These are phyloP conservation scores for Nymphaea colorata DNA, from an alignment of 164 flowering plant genomes.

Conservation along the genomic window DNA sequence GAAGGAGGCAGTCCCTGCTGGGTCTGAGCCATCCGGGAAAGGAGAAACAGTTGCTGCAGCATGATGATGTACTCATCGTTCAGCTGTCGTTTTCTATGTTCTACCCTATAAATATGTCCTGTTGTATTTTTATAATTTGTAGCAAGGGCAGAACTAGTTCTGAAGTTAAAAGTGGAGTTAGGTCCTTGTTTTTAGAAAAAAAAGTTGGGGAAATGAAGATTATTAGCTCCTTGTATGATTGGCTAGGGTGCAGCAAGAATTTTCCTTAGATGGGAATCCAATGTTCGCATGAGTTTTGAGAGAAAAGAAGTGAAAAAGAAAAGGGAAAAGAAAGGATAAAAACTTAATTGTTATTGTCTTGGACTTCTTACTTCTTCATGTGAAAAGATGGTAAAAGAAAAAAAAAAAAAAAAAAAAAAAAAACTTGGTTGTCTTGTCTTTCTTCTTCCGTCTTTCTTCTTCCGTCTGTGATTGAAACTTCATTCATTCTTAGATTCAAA, in stretches of 20 bases:
- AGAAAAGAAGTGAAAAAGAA: background rate
- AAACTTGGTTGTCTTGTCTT: background rate
- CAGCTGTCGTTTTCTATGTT: background rate
- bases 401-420: too few relatives aligned
- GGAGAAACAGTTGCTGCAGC: constrained; percentile 27
- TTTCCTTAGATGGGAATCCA: background rate
- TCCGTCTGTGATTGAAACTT: background rate
- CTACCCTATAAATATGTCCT: background rate
- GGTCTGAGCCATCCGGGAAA: constrained; percentile 16
- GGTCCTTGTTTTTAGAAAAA: background rate
- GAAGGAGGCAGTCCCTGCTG: constrained; percentile 15
- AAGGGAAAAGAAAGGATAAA: background rate
- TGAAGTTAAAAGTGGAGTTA: background rate
- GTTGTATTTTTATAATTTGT: background rate
- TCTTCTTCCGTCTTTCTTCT: background rate
- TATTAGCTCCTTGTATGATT: background rate
- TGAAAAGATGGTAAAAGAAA: background rate
- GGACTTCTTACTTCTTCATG: background rate
- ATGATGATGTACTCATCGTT: background rate
- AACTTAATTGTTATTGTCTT: background rate
- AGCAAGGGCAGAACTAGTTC: background rate
- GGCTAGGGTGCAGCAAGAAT: background rate
- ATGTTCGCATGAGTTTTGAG: background rate
- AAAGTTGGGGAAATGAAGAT: too few relatives aligned
- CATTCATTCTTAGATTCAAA: too few relatives aligned